Percentiles rank a stretch among this genome's conserved stretches.
phyloP scores from a whole-genome alignment of 441 rosid genomes.

The Biscutella laevigata region DNA sequence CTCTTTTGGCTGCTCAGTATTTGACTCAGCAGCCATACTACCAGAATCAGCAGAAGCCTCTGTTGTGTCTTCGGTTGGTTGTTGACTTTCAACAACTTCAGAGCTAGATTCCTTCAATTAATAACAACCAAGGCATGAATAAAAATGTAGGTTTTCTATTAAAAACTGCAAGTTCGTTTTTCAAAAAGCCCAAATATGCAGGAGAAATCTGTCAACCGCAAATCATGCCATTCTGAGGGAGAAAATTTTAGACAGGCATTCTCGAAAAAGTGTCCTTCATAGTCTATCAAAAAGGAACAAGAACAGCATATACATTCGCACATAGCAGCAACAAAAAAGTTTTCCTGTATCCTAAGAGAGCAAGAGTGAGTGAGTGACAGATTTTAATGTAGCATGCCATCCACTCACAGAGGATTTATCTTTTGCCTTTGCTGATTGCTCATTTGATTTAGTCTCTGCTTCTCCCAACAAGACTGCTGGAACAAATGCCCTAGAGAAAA shows the following conservation, averaged over 20 bases:
- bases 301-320: slow-evolving; percentile 2
- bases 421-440: slow-evolving; percentile 62
- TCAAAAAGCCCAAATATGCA: background rate
- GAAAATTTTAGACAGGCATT: background rate
- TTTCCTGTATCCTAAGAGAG: slow-evolving; percentile 13
- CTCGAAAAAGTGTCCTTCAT: slow-evolving; percentile 3
- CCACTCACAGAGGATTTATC: slow-evolving; percentile 68
- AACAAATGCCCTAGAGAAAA: slow-evolving; percentile 83
- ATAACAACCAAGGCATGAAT: slow-evolving; percentile 12
- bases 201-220: slow-evolving; percentile 1
- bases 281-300: background rate
- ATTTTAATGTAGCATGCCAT: slow-evolving; percentile 17
- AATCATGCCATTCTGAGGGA: slow-evolving; percentile 7
- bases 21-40: slow-evolving; percentile 48
- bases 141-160: background rate
- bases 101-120: slow-evolving; percentile 52
- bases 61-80: slow-evolving; percentile 40
- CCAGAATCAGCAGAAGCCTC: slow-evolving; percentile 59
- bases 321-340: slow-evolving; percentile 1
- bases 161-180: background rate
- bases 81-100: slow-evolving; percentile 56
- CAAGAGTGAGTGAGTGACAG: background rate
- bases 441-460: slow-evolving; percentile 71
- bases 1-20: slow-evolving; percentile 60
- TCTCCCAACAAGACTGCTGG: slow-evolving; percentile 97